phyloP scores from a whole-genome alignment of 2,329 filamentous ascomycete species.

The Botrytis cinerea region DNA sequence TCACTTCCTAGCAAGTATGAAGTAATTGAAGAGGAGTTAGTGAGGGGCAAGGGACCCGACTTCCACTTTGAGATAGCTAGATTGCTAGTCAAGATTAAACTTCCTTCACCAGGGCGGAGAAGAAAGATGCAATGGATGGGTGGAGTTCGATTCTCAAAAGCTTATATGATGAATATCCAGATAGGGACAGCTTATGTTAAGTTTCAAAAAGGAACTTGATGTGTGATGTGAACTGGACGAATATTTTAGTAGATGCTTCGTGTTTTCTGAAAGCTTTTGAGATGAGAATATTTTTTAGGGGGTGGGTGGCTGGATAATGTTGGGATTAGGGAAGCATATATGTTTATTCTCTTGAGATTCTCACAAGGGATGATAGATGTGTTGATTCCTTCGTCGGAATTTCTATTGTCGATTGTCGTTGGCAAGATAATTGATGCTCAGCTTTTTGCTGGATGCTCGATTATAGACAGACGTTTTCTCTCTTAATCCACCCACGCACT shows the following conservation, averaged over 20 bases:
- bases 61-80: neutral
- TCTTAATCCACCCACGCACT: neutral
- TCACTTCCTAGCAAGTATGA: neutral
- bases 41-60: conserved; percentile 6
- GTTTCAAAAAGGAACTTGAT: conserved; percentile 47
- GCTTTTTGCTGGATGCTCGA: neutral
- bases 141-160: neutral
- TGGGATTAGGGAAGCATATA: neutral
- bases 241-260: conserved; percentile 99
- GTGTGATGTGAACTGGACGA: conserved; percentile 92
- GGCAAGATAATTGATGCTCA: neutral
- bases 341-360: neutral
- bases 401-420: neutral
- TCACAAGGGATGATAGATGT: neutral
- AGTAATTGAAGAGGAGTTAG: neutral
- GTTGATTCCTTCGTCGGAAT: neutral
- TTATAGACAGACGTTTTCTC: neutral
- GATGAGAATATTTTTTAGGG: neutral
- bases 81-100: neutral
- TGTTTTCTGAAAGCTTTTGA: conserved; percentile 61
- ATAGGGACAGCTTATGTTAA: conserved; percentile 99
- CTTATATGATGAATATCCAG: conserved; percentile 90
- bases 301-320: neutral
- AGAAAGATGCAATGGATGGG: fast-evolving
- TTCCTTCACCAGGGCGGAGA: neutral